Evolutionary conservation across 805 yeast species (phyloP).

Genomic region (Teunomyces lycoperdinae): DNA sequence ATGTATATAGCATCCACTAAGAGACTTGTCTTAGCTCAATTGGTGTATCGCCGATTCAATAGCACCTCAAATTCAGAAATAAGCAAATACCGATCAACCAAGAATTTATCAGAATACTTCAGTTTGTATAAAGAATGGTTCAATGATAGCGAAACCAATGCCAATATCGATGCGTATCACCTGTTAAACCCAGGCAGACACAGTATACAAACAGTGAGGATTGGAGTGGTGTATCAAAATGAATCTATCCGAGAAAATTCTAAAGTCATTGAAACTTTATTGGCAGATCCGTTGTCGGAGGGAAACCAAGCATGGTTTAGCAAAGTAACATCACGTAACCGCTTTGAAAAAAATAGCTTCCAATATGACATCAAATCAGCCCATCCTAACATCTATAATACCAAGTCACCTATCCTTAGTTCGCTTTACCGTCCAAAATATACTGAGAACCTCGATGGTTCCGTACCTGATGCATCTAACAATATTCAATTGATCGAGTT

Average conservation of each 20-base stretch:
- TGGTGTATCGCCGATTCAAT: neutral
- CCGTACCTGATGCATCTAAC: slow-evolving; percentile 8
- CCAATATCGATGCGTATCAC: slow-evolving; percentile 14
- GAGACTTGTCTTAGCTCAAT: neutral
- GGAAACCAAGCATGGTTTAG: slow-evolving; percentile 31
- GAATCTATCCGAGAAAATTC: slow-evolving; percentile 17
- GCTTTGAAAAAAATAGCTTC: slow-evolving; percentile 19
- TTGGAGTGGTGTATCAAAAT: slow-evolving; percentile 35
- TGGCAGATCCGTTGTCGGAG: slow-evolving; percentile 41
- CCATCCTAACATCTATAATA: slow-evolving; percentile 11
- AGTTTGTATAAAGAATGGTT: slow-evolving; percentile 7
- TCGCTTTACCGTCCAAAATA: slow-evolving; percentile 24
- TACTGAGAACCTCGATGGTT: slow-evolving; percentile 6
- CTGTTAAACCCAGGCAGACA: slow-evolving; percentile 6
- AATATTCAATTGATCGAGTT: slow-evolving; percentile 22
- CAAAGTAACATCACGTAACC: slow-evolving; percentile 19
- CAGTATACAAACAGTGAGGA: slow-evolving; percentile 17
- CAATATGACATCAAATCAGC: slow-evolving; percentile 9
- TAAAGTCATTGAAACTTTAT: slow-evolving; percentile 32
- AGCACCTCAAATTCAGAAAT: neutral
- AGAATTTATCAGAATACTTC: neutral
- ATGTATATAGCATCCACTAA: neutral
- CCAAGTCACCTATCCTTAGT: slow-evolving; percentile 32
- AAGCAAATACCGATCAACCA: neutral
- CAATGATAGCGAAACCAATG: slow-evolving; percentile 18